These are phyloP conservation scores for Mycena amicta DNA, from an alignment of 768 basidiomycete genomes.

Conservation along the genomic window DNA sequence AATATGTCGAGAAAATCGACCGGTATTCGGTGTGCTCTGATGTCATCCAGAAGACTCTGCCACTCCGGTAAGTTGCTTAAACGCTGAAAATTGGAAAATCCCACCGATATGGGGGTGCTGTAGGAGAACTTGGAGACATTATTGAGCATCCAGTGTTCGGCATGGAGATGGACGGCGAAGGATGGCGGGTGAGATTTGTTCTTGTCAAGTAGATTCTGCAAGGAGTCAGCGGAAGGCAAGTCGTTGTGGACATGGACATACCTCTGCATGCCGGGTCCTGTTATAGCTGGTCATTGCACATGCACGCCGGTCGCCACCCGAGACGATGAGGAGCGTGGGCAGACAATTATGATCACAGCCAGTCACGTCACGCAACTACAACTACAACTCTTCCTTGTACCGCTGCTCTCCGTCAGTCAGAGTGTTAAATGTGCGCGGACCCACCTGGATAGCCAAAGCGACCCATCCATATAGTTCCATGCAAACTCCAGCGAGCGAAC, in stretches of 20 bases:
- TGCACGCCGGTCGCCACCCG: slow-evolving; percentile 17
- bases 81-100: background rate
- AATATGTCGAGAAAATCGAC: slow-evolving; percentile 84
- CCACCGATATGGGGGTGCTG: slow-evolving; percentile 72
- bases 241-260: background rate
- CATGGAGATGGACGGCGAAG: slow-evolving; percentile 76
- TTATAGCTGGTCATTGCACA: slow-evolving; percentile 71
- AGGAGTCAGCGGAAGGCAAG: background rate
- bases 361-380: background rate
- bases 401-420: background rate
- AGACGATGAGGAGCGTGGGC: background rate
- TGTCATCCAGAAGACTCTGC: slow-evolving; percentile 81
- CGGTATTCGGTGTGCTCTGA: slow-evolving; percentile 81
- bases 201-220: slow-evolving; percentile 59
- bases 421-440: no score
- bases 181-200: slow-evolving; percentile 65
- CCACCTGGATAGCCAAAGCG: no score
- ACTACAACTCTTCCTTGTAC: no score
- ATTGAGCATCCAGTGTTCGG: slow-evolving; percentile 83
- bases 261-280: slow-evolving; percentile 59
- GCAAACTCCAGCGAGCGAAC: no score
- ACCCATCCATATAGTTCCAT: no score
- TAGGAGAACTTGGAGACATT: slow-evolving; percentile 81
- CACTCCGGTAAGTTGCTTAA: background rate
- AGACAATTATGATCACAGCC: background rate